Evolutionary conservation across 2,329 filamentous ascomycete genomes (phyloP).

Genomic region (Fusarium dlaminii): DNA sequence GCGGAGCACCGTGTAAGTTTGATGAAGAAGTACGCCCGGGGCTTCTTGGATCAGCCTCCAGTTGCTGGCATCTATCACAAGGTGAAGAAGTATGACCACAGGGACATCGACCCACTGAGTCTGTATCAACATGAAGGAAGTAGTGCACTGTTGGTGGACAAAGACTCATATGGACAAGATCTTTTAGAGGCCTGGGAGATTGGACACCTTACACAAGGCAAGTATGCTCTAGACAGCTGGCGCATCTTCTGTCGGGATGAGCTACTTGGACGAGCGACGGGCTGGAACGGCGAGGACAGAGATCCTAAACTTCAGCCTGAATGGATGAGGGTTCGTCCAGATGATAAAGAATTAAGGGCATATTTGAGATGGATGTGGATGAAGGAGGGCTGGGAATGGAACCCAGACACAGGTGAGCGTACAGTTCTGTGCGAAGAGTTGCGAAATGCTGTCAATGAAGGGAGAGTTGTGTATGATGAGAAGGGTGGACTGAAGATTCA

Average conservation of each 20-base stretch:
- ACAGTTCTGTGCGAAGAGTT: slow-evolving; percentile 62
- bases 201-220: slow-evolving; percentile 82
- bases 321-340: slow-evolving; percentile 86
- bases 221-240: slow-evolving; percentile 90
- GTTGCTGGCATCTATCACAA: slow-evolving; percentile 62
- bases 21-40: slow-evolving; percentile 75
- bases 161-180: slow-evolving; percentile 18
- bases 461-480: slow-evolving; percentile 66
- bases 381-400: slow-evolving; percentile 84
- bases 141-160: background rate
- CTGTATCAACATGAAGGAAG: background rate
- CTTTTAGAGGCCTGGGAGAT: slow-evolving; percentile 76
- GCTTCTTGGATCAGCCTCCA: slow-evolving; percentile 74
- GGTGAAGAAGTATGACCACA: slow-evolving; percentile 59
- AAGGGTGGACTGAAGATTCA: slow-evolving; percentile 52
- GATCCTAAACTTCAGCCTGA: slow-evolving; percentile 76
- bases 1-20: slow-evolving; percentile 72
- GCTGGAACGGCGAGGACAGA: slow-evolving; percentile 70
- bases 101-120: slow-evolving; percentile 43
- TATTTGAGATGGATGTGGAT: slow-evolving; percentile 94
- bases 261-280: slow-evolving; percentile 70
- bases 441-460: slow-evolving; percentile 65
- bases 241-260: slow-evolving; percentile 90
- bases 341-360: slow-evolving; percentile 89
- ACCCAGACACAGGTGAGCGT: slow-evolving; percentile 74